Conservation (phyloP, 2,329 filamentous ascomycete genomes). For the Aspergillus ustus region DNA sequence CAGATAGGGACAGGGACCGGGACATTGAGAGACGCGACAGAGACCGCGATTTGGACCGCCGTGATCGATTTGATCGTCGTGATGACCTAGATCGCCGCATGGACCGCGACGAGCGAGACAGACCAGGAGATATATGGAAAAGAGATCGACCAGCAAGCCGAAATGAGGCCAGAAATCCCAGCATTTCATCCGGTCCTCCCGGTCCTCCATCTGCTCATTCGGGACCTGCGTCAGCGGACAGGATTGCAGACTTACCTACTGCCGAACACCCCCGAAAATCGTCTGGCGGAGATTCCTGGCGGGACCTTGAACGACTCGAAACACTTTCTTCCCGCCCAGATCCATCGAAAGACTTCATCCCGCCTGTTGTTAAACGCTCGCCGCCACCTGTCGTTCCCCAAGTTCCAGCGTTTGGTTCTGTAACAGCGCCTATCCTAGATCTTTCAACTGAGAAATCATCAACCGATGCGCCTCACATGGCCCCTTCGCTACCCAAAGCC, state of each 20-base stretch:
- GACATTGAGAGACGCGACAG: conserved; percentile 21
- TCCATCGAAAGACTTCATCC: conserved; percentile 30
- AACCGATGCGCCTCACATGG: conserved; percentile 18
- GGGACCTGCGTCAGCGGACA: conserved; percentile 27
- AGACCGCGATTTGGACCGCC: conserved; percentile 39
- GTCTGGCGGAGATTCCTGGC: conserved; percentile 32
- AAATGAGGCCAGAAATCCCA: conserved; percentile 34
- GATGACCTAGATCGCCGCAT: conserved; percentile 38
- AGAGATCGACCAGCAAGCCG: conserved; percentile 45
- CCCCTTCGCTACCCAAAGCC: conserved; percentile 11
- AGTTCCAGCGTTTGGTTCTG: conserved; percentile 48
- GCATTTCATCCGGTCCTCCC: conserved; percentile 29
- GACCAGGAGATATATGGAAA: conserved; percentile 42
- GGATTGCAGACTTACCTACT: conserved; percentile 29
- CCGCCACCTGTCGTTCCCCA: conserved; percentile 47
- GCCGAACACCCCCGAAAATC: conserved; percentile 34
- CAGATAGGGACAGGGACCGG: conserved; percentile 36
- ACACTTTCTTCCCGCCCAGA: conserved; percentile 32
- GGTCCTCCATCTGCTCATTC: conserved; percentile 17
- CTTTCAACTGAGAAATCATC: conserved; percentile 28
- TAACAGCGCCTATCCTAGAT: conserved; percentile 35
- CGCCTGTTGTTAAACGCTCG: conserved; percentile 35
- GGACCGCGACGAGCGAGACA: conserved; percentile 37
- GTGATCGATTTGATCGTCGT: conserved; percentile 36
- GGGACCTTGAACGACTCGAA: conserved; percentile 39